Evolutionary conservation across 345 rosid genomes (phyloP), one percentile per base, ranked within the genome.

Genomic region (Erodium maritimum): DNA sequence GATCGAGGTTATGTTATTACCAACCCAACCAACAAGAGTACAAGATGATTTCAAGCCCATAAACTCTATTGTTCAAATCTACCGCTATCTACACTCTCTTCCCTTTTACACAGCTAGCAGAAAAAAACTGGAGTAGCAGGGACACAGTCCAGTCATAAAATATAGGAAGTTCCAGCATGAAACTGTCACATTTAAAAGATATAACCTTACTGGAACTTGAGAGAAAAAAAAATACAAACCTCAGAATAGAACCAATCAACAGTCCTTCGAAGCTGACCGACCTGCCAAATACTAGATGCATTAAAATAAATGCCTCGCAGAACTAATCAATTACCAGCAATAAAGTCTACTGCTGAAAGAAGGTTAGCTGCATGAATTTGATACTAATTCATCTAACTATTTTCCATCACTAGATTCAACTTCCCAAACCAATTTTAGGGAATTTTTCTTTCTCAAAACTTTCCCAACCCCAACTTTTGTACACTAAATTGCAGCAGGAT

Each of bases 211-310:
- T 19, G 33, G 19, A 17, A 52, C 25, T 9, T n/a, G 7, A 29
- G 34, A 14, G 22, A 21, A 23, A 20, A 51, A 10, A 29, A 16
- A n/a, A 53, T 61, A 51, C 68, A 64, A 73, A 88, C 96, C 95
- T 82, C 95, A 37, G 73, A 23, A 72, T 73, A 84, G 61, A 86
- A 69, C 95, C 84, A 88, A 79, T 81, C 85, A 63, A 81, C 81
- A 57, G 90, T 78, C 72, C 85, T 77, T 63, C 90, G 89, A 69
- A 91, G 82, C 80, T 76, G 90, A 61, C 77, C 70, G 67, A 80
- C 90, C 97, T 86, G 93, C 58, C 76, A 71, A 52, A 80, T 69
- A 70, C 73, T 58, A 61, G 75, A 17, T 10, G 19, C 58, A 64
- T 73, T 70, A 77, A 62, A 69, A 23, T 60, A 25, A 53, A 19